Conservation (phyloP, 441 rosid genomes). For the Eruca vesicaria region DNA sequence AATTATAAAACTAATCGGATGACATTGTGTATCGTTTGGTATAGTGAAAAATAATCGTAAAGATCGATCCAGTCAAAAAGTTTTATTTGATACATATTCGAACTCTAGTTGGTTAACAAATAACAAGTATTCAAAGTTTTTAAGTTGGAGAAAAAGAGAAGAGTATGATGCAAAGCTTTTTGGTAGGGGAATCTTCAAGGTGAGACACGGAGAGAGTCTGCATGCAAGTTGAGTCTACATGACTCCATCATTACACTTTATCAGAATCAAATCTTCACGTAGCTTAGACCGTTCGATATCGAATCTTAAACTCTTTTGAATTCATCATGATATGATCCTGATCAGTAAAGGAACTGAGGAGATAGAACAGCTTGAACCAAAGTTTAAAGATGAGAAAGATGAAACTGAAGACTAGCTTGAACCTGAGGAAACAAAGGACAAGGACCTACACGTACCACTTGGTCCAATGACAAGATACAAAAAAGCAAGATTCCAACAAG, state of each 20-base stretch:
- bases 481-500: too few relatives aligned
- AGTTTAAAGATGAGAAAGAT: too few relatives aligned
- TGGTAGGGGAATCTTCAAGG: background rate
- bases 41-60: background rate
- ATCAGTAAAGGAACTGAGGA: too few relatives aligned
- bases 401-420: too few relatives aligned
- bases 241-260: slow-evolving; percentile 8
- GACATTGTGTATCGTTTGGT: background rate
- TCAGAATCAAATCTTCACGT: slow-evolving; percentile 22
- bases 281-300: slow-evolving; percentile 1
- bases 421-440: too few relatives aligned
- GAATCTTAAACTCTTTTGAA: background rate
- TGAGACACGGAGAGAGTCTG: background rate
- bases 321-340: too few relatives aligned
- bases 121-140: background rate
- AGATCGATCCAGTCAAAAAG: background rate
- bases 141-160: background rate
- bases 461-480: too few relatives aligned
- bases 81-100: background rate
- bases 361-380: too few relatives aligned
- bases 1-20: background rate
- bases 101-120: slow-evolving; percentile 6
- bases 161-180: background rate
- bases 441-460: too few relatives aligned
- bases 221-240: slow-evolving; percentile 16